Evolutionary conservation across 345 rosid species (phyloP), one percentile per base, ranked within the genome.

Genomic region (Dipteronia sinensis): DNA sequence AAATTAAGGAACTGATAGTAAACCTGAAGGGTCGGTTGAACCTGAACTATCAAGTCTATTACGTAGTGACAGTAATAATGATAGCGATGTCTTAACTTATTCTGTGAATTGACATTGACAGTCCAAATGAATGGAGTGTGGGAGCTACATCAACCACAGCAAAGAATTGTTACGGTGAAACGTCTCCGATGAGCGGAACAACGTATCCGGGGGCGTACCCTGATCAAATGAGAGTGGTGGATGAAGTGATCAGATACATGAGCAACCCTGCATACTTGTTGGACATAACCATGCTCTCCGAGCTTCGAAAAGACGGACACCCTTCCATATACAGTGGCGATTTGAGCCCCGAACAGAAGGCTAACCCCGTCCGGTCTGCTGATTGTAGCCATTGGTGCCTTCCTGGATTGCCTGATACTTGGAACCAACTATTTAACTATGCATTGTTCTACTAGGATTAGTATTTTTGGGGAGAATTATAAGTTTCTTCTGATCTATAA

Each of bases 341-440:
- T 77, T 76, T 94, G 73, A 96, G 72, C 77, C 91, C 92, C 0
- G 78, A 71, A 6, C 88, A 92, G 69, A 87, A 87, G 78, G 91
- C 92, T 59, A 89, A 86, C 78, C 98, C 99, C 0, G 84, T 58
- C 6, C 85, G 85, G 31, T 91, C 92, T 31, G 96, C 98, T 12
- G 99, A 96, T 84, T 94, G 99, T 82, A 96, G 99, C 88, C 99
- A 96, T 77, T 96, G 99, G 99, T 96, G 99, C 88, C 97, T 96
- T 72, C 99, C 99, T 75, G 99, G 99, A 46, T 81, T 96, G 58
- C 98, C 97, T 68, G 99, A 96, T 79, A 89, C 97, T 73, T 94
- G 99, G 99, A 96, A 92, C 84, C 90, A 94, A 74, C 78, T 96
- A 31, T 83, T 96, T 67, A 92, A 89, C 59, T 83, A 95, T 65